Percentiles rank a stretch among this genome's conserved stretches.
Conservation (phyloP, 805 yeast genomes). For the Torulaspora maleeae region DNA sequence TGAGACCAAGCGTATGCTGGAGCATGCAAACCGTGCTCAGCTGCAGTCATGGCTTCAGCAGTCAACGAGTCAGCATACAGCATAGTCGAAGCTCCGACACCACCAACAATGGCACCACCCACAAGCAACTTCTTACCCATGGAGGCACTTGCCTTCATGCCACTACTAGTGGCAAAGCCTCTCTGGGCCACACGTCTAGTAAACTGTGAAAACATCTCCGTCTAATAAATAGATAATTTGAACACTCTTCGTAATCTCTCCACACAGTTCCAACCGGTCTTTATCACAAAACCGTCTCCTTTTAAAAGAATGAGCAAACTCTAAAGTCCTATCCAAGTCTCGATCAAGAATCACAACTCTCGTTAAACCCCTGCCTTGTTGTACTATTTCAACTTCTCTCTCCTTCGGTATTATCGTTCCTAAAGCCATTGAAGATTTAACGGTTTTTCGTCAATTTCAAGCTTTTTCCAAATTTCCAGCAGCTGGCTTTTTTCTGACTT, state of each 20-base stretch:
- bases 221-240: neutral
- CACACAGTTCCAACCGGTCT: too few species aligned
- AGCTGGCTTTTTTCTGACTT: neutral
- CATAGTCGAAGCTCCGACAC: conserved; percentile 74
- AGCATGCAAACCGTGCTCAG: conserved; percentile 97
- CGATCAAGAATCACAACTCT: conserved; percentile 1
- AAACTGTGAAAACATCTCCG: conserved; percentile 10
- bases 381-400: neutral
- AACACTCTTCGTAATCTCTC: too few species aligned
- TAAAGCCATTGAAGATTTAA: conserved; percentile 4
- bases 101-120: conserved; percentile 62
- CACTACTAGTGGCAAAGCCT: conserved; percentile 8
- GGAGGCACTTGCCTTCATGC: conserved; percentile 1
- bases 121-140: conserved; percentile 42
- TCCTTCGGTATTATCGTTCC: conserved; percentile 6
- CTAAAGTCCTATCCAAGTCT: neutral
- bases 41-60: conserved; percentile 96
- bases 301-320: too few species aligned
- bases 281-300: too few species aligned
- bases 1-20: conserved; percentile 93
- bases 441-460: conserved; percentile 1
- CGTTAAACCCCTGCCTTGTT: conserved; percentile 6
- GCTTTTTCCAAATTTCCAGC: neutral
- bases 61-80: conserved; percentile 79
- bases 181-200: conserved; percentile 11